Conservation (phyloP, 768 basidiomycete genomes). For the Lentinula detonsa region DNA sequence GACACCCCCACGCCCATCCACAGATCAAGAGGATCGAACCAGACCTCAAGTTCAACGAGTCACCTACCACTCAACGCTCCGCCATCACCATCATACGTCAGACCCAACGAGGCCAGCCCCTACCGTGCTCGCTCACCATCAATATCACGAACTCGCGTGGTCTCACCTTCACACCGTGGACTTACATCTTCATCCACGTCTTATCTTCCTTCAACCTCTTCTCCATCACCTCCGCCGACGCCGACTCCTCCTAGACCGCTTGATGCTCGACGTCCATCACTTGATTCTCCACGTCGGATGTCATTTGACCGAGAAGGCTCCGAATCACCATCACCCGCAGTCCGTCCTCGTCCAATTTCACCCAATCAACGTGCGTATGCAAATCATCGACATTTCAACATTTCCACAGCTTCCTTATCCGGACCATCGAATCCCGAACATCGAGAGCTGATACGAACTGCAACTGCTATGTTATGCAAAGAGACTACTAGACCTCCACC, state of each 20-base stretch:
- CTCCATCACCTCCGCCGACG: conserved; percentile 21
- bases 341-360: conserved; percentile 37
- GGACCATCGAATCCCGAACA: conserved; percentile 48
- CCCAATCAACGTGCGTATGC: conserved; percentile 44
- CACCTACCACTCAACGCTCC: conserved; percentile 34
- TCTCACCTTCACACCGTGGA: conserved; percentile 36
- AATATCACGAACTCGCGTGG: conserved; percentile 26
- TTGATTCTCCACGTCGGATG: conserved; percentile 29
- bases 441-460: conserved; percentile 62
- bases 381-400: conserved; percentile 51
- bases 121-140: conserved; percentile 37
- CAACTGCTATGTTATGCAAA: conserved; percentile 58
- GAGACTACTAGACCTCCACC: conserved; percentile 59
- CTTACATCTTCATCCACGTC: conserved; percentile 44
- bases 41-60: conserved; percentile 28
- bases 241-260: conserved; percentile 17
- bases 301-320: conserved; percentile 25
- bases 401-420: conserved; percentile 52
- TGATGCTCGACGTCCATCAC: conserved; percentile 29
- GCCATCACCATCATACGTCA: conserved; percentile 23
- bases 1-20: conserved; percentile 41
- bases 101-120: conserved; percentile 33
- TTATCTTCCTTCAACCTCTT: conserved; percentile 37
- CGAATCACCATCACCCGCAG: conserved; percentile 36
- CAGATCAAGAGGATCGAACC: conserved; percentile 26